phyloP scores from a whole-genome alignment of 768 basidiomycete species.

The Boletellus emodensis region DNA sequence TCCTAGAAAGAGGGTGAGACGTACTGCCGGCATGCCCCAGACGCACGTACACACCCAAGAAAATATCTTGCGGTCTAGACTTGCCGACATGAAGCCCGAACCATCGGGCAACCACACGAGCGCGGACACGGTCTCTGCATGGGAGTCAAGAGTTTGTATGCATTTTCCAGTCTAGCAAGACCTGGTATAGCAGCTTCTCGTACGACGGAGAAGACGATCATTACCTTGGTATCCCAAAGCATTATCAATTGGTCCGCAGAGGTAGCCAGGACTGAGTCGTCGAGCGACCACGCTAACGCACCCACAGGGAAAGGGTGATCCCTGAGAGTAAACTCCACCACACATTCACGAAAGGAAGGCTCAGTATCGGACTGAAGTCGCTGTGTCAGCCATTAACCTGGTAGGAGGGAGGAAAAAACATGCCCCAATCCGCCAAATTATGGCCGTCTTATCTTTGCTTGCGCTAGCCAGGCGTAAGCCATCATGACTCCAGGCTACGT shows the following conservation, averaged over 20 bases:
- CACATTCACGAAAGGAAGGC: slow-evolving; percentile 55
- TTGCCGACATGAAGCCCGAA: slow-evolving; percentile 84
- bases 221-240: slow-evolving; percentile 87
- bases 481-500: slow-evolving; percentile 90
- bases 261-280: slow-evolving; percentile 80
- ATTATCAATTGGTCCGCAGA: slow-evolving; percentile 78
- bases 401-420: slow-evolving; percentile 27
- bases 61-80: slow-evolving; percentile 78
- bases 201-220: slow-evolving; percentile 8
- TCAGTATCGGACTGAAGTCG: slow-evolving; percentile 41
- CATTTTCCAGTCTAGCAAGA: slow-evolving; percentile 65
- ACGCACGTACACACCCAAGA: slow-evolving; percentile 62
- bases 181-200: slow-evolving; percentile 4
- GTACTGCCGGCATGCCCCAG: background rate
- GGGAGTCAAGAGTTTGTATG: slow-evolving; percentile 60
- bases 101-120: slow-evolving; percentile 88
- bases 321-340: slow-evolving; percentile 52
- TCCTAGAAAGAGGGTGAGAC: slow-evolving; percentile 46
- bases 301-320: slow-evolving; percentile 81
- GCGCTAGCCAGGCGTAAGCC: slow-evolving; percentile 82
- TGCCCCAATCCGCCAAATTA: slow-evolving; percentile 87
- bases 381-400: slow-evolving; percentile 5
- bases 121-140: slow-evolving; percentile 80
- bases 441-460: slow-evolving; percentile 81
- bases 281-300: slow-evolving; percentile 88